Conservation (phyloP, 1,284 basidiomycete species). For the Tilletia setariae region DNA sequence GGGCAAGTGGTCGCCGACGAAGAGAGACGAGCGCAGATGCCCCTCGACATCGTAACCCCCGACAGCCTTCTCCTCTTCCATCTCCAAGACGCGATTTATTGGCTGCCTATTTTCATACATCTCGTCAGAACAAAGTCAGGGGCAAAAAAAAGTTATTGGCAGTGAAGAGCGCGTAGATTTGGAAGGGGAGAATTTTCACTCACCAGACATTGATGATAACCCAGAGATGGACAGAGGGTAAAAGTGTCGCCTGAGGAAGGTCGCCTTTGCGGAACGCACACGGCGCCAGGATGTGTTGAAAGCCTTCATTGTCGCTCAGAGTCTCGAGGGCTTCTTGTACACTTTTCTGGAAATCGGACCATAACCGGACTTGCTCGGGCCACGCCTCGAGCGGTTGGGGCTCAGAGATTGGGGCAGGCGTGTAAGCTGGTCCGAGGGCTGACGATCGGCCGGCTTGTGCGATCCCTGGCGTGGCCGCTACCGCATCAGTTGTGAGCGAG, state of each 20-base stretch:
- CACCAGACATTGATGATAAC: conserved; percentile 22
- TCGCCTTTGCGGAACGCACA: conserved; percentile 20
- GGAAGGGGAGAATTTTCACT: background rate
- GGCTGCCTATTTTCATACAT: conserved; percentile 5
- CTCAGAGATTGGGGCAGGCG: background rate
- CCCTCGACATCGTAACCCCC: conserved; percentile 16
- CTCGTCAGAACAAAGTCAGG: no score
- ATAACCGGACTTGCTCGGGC: background rate
- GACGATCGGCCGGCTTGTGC: background rate
- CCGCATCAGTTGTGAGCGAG: background rate
- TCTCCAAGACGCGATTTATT: conserved; percentile 13
- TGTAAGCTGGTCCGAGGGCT: background rate
- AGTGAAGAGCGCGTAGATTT: no score
- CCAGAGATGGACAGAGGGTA: conserved; percentile 23
- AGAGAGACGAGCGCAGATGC: conserved; percentile 9
- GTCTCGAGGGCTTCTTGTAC: background rate
- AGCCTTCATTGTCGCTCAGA: conserved; percentile 15
- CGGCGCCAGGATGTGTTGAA: conserved; percentile 22
- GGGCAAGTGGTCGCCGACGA: conserved; percentile 21
- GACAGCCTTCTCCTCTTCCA: conserved; percentile 19
- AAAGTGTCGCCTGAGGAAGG: conserved; percentile 21
- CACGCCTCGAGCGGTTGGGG: background rate
- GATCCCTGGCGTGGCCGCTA: background rate
- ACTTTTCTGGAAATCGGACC: background rate
- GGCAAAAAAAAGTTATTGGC: no score